Evolutionary conservation across 495 filamentous ascomycete species (phyloP).

Genomic region (Extremus antarcticus): DNA sequence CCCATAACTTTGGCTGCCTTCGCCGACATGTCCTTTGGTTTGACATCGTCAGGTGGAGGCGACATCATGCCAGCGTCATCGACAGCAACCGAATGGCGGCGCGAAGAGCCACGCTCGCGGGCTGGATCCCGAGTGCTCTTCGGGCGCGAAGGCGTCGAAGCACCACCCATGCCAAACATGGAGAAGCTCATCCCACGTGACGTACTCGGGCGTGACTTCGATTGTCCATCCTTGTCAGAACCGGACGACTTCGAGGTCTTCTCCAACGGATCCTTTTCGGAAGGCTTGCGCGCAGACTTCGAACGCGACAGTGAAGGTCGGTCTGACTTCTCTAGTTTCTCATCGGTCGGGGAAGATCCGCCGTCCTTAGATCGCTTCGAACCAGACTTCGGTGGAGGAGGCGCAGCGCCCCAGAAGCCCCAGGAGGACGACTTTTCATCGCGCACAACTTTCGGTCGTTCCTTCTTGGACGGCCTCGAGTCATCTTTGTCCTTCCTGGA

Average conservation of each 20-base stretch:
- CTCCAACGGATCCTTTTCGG: slow-evolving; percentile 38
- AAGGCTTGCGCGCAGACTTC: slow-evolving; percentile 42
- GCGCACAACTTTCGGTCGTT: slow-evolving; percentile 46
- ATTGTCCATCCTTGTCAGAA: slow-evolving; percentile 44
- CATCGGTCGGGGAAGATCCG: slow-evolving; percentile 16
- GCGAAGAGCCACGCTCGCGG: slow-evolving; percentile 21
- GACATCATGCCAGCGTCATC: slow-evolving; percentile 43
- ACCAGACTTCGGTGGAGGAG: slow-evolving; percentile 34
- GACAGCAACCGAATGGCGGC: slow-evolving; percentile 36
- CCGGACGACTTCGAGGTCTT: slow-evolving; percentile 43
- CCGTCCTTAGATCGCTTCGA: slow-evolving; percentile 30
- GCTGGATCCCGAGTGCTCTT: slow-evolving; percentile 37
- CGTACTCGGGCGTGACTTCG: slow-evolving; percentile 25
- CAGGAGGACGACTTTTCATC: slow-evolving; percentile 39
- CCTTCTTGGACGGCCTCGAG: slow-evolving; percentile 44
- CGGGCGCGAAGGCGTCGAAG: slow-evolving; percentile 32
- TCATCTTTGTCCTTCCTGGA: slow-evolving; percentile 27
- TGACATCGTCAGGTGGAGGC: slow-evolving; percentile 39
- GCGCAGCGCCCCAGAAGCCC: slow-evolving; percentile 48
- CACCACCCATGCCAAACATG: slow-evolving; percentile 36
- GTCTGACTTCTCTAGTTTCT: slow-evolving; percentile 14
- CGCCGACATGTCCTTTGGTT: slow-evolving; percentile 34
- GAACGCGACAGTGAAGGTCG: slow-evolving; percentile 35
- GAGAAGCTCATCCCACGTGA: slow-evolving; percentile 41
- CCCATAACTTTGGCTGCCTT: slow-evolving; percentile 56